Conservation (phyloP, 495 filamentous ascomycete genomes). For the Polyplosphaeria fusca region DNA sequence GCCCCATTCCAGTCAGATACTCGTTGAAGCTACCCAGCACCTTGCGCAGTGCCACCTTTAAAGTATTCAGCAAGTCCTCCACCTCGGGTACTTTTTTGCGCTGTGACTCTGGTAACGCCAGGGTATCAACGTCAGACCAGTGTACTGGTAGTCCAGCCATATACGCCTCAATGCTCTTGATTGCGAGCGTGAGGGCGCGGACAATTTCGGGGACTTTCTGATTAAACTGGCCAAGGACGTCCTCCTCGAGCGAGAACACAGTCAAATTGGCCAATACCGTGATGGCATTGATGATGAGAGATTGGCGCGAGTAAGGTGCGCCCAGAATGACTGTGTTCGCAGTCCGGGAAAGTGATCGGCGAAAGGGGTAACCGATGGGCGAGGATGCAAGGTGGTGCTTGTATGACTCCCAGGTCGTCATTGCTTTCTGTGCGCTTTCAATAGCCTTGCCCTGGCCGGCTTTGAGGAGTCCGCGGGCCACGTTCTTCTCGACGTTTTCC, state of each 20-base stretch:
- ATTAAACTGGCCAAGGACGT: slow-evolving; percentile 82
- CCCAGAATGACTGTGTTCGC: slow-evolving; percentile 64
- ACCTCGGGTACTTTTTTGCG: slow-evolving; percentile 47
- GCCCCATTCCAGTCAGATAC: slow-evolving; percentile 62
- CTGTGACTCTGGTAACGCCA: slow-evolving; percentile 16
- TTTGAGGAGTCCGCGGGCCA: slow-evolving; percentile 8
- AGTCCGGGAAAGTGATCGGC: slow-evolving; percentile 63
- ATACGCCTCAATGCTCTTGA: slow-evolving; percentile 68
- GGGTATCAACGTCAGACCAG: slow-evolving; percentile 73
- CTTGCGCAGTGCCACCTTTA: slow-evolving; percentile 58
- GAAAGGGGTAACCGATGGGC: slow-evolving; percentile 65
- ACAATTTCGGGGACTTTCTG: slow-evolving; percentile 71
- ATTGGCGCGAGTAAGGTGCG: slow-evolving; percentile 60
- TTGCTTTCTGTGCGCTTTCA: slow-evolving; percentile 8
- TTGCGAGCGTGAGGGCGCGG: slow-evolving; percentile 62
- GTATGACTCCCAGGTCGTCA: slow-evolving; percentile 3
- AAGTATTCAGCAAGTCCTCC: slow-evolving; percentile 55
- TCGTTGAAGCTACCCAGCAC: slow-evolving; percentile 66
- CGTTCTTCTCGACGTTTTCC: slow-evolving; percentile 22
- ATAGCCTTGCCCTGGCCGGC: slow-evolving; percentile 29
- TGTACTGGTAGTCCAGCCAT: slow-evolving; percentile 57
- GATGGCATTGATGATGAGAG: slow-evolving; percentile 65
- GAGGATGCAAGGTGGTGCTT: slow-evolving; percentile 32
- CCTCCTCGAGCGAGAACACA: slow-evolving; percentile 72
- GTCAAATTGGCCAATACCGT: slow-evolving; percentile 66